phyloP scores from a whole-genome alignment of 2,329 filamentous ascomycete species.

The Alternaria gaisen region DNA sequence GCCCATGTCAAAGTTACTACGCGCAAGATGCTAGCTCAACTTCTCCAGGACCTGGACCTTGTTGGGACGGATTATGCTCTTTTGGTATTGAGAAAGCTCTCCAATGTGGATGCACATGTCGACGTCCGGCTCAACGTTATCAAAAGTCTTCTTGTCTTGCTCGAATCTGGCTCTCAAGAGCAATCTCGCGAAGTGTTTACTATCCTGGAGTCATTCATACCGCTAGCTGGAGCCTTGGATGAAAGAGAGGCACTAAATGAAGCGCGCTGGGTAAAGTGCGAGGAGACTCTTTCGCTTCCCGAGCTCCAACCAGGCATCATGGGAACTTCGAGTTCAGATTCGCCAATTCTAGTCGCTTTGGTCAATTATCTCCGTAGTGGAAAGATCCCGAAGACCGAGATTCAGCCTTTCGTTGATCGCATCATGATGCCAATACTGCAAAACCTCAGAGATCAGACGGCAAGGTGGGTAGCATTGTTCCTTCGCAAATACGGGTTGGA shows the following conservation, averaged over 20 bases:
- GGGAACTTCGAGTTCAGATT: conserved; percentile 11
- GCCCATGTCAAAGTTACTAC: conserved; percentile 54
- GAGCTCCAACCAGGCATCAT: conserved; percentile 1
- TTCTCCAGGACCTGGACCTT: conserved; percentile 46
- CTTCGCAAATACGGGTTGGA: conserved; percentile 32
- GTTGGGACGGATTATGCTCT: conserved; percentile 43
- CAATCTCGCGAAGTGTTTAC: conserved; percentile 27
- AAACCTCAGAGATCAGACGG: conserved; percentile 26
- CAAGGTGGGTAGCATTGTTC: conserved; percentile 35
- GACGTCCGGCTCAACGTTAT: conserved; percentile 50
- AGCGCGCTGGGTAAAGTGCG: conserved; percentile 42
- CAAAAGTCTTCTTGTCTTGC: conserved; percentile 45
- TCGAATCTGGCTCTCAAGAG: conserved; percentile 14
- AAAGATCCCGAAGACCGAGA: not conserved
- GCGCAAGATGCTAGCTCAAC: conserved; percentile 53
- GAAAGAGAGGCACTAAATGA: conserved; percentile 44
- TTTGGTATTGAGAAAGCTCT: conserved; percentile 42
- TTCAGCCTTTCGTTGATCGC: conserved; percentile 19
- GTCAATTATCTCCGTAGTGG: not conserved
- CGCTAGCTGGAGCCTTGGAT: conserved; percentile 47
- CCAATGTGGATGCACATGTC: conserved; percentile 44
- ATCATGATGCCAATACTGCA: conserved; percentile 34
- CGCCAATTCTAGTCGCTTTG: conserved; percentile 19
- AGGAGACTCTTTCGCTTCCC: conserved; percentile 22
- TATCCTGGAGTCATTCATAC: conserved; percentile 41